A percentile compares a stretch with the other conserved stretches of the same genome.
These are phyloP conservation scores for Echinosphaeria canescens DNA, from an alignment of 2,329 filamentous ascomycete species.

Conservation along the genomic window DNA sequence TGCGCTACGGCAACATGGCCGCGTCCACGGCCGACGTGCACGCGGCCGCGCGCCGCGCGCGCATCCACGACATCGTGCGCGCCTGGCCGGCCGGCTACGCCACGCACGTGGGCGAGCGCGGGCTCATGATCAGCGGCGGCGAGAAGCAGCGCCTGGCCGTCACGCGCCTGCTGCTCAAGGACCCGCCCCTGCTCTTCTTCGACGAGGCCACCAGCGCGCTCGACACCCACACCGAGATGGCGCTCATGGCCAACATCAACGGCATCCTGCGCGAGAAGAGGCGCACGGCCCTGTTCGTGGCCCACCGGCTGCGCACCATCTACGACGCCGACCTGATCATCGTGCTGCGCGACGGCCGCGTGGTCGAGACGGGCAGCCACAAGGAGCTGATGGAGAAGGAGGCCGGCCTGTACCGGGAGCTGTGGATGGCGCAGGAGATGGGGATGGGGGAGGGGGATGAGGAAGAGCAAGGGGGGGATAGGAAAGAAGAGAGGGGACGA, in stretches of 20 bases:
- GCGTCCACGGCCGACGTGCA: conserved; percentile 53
- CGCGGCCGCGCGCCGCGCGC: conserved; percentile 60
- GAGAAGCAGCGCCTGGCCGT: conserved; percentile 87
- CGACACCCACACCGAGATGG: conserved; percentile 85
- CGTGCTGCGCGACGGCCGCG: conserved; percentile 61
- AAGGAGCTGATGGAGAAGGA: conserved; percentile 55
- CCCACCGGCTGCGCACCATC: conserved; percentile 77
- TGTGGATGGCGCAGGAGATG: conserved; percentile 43
- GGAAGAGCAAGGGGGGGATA: too few relatives aligned
- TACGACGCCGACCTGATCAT: conserved; percentile 87
- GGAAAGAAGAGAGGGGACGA: too few relatives aligned
- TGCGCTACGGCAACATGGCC: conserved; percentile 70
- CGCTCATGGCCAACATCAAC: conserved; percentile 80
- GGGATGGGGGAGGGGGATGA: conserved; percentile 3
- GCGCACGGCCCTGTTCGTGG: conserved; percentile 83
- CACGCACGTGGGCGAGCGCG: conserved; percentile 82
- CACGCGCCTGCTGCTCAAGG: conserved; percentile 65
- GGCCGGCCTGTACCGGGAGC: conserved; percentile 67
- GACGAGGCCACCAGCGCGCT: conserved; percentile 87
- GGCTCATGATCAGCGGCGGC: conserved; percentile 90
- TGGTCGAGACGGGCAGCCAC: conserved; percentile 81
- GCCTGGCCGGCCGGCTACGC: conserved; percentile 73
- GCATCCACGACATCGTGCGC: conserved; percentile 64
- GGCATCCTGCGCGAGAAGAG: conserved; percentile 72
- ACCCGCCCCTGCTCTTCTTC: conserved; percentile 80